Conservation (phyloP, 129 eudicot species). For the Centella asiatica region DNA sequence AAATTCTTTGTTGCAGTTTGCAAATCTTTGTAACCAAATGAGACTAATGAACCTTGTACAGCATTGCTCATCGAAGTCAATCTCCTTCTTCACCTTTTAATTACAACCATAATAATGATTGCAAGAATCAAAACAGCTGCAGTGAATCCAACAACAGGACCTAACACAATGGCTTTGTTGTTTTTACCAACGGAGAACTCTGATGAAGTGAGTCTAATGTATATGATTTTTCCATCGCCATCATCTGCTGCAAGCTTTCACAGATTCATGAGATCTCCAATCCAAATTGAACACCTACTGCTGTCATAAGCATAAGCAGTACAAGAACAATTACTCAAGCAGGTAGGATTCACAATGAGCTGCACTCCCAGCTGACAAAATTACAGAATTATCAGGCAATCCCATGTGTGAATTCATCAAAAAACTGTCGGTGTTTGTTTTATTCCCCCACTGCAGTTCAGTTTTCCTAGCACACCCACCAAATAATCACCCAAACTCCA, state of each 20-base stretch:
- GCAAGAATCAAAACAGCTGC: neutral
- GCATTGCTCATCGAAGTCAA: neutral
- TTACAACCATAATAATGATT: neutral
- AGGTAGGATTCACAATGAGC: slow-evolving; percentile 28
- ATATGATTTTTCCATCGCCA: neutral
- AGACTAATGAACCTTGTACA: neutral
- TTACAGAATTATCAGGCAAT: slow-evolving; percentile 19
- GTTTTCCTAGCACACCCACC: no score
- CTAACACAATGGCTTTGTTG: neutral
- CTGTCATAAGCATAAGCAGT: slow-evolving; percentile 20
- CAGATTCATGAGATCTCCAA: slow-evolving; percentile 19
- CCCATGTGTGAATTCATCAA: slow-evolving; percentile 15
- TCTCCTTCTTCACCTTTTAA: neutral
- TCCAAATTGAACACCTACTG: slow-evolving; percentile 25
- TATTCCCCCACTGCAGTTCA: no score
- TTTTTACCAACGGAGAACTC: neutral
- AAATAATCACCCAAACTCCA: no score
- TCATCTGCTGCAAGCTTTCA: neutral
- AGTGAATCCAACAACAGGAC: neutral
- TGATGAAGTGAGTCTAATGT: neutral
- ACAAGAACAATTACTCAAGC: slow-evolving; percentile 27
- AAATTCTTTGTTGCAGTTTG: neutral
- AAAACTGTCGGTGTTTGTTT: no score
- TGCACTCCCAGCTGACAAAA: slow-evolving; percentile 13
- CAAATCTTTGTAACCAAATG: slow-evolving; percentile 2